phyloP scores from a whole-genome alignment of 768 basidiomycete species.

The Mycena polygramma region DNA sequence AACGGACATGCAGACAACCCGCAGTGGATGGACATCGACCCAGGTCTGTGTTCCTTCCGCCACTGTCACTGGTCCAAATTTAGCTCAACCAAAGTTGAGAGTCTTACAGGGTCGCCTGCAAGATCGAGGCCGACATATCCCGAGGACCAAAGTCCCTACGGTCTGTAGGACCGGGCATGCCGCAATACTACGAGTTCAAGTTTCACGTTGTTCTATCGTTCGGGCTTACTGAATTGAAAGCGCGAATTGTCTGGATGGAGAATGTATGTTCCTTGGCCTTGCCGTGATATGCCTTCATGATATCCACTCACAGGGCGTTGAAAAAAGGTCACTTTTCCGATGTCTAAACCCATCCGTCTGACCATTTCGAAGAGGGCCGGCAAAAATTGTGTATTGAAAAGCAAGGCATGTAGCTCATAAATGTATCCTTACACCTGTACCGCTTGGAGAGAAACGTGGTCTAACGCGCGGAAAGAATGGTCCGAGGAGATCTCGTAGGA shows the following conservation, averaged over 20 bases:
- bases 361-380: too few relatives aligned
- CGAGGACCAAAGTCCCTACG: background rate
- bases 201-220: conserved; percentile 60
- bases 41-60: background rate
- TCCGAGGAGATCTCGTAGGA: too few relatives aligned
- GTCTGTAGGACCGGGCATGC: background rate
- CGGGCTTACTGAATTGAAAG: conserved; percentile 61
- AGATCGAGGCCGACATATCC: conserved; percentile 20
- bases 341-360: too few relatives aligned
- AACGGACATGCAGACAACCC: conserved; percentile 15
- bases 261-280: conserved; percentile 47
- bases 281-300: too few relatives aligned
- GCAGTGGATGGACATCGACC: conserved; percentile 31
- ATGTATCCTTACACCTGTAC: too few relatives aligned
- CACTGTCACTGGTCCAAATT: too few relatives aligned
- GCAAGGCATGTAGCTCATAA: too few relatives aligned
- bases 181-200: conserved; percentile 44
- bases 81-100: background rate
- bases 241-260: conserved; percentile 59
- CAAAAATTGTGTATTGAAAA: too few relatives aligned
- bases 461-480: too few relatives aligned
- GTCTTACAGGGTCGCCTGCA: conserved; percentile 3
- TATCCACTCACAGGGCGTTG: too few relatives aligned
- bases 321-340: too few relatives aligned
- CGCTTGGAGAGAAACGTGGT: too few relatives aligned